A percentile compares a stretch with the other conserved stretches of the same genome.
phyloP scores from a whole-genome alignment of 2,329 filamentous ascomycete genomes.

The Aspergillus niger region DNA sequence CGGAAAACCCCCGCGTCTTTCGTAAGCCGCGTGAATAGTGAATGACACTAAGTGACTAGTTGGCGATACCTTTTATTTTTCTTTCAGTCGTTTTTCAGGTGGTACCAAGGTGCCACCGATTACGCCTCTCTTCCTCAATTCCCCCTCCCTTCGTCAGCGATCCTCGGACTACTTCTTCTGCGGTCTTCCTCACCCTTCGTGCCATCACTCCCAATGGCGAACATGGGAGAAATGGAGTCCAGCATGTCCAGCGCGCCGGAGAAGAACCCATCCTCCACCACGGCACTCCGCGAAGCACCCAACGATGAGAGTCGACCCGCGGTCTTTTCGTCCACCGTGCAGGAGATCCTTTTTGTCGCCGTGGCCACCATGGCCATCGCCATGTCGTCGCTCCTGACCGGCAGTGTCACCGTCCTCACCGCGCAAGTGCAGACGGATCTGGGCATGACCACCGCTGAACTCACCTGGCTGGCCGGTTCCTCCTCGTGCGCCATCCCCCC shows the following conservation, averaged over 20 bases:
- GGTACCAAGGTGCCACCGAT: too few relatives aligned
- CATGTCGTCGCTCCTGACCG: constrained; percentile 61
- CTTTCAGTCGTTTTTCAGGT: neutral
- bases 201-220: neutral
- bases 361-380: constrained; percentile 69
- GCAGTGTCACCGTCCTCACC: constrained; percentile 63
- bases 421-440: constrained; percentile 62
- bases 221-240: neutral
- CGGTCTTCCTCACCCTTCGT: neutral
- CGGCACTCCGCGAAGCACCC: neutral
- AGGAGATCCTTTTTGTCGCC: constrained; percentile 66
- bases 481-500: constrained; percentile 49
- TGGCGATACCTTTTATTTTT: neutral
- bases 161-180: neutral
- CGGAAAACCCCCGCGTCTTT: neutral
- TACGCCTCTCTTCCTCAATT: too few relatives aligned
- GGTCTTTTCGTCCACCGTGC: constrained; percentile 59
- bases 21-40: neutral
- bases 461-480: constrained; percentile 69
- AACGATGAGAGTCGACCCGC: constrained; percentile 30
- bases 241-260: neutral
- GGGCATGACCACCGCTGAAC: constrained; percentile 64
- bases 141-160: too few relatives aligned
- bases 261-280: neutral
- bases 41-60: too few relatives aligned